phyloP scores from a whole-genome alignment of 2,329 filamentous ascomycete species.

The Lachnellula arida region DNA sequence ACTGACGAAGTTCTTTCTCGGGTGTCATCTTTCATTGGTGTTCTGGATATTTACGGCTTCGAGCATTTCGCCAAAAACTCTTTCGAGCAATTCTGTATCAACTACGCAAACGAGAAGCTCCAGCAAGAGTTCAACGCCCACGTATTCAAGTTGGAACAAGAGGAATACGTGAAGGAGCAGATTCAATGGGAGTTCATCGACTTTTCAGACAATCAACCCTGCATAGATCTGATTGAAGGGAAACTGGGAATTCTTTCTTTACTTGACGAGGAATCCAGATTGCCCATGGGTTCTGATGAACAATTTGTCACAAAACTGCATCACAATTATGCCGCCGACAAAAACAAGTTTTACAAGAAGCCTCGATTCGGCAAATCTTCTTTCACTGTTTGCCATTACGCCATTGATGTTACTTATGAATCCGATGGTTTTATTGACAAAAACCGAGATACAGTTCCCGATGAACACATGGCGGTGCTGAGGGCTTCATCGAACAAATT shows the following conservation, averaged over 20 bases:
- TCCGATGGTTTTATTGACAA: slow-evolving; percentile 99
- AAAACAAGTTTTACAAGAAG: slow-evolving; percentile 98
- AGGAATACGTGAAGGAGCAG: slow-evolving; percentile 92
- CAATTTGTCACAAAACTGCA: slow-evolving; percentile 96
- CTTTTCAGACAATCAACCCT: slow-evolving; percentile 98
- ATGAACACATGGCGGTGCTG: slow-evolving; percentile 95
- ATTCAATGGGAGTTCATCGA: slow-evolving; percentile 99
- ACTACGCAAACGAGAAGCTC: slow-evolving; percentile 98
- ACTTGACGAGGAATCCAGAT: slow-evolving; percentile 89
- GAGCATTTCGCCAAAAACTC: slow-evolving; percentile 99
- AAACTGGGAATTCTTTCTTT: slow-evolving; percentile 91
- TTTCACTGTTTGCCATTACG: slow-evolving; percentile 98
- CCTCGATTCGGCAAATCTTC: slow-evolving; percentile 94
- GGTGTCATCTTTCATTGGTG: slow-evolving; percentile 89
- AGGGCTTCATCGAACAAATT: slow-evolving; percentile 80
- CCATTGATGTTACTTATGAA: slow-evolving; percentile 96
- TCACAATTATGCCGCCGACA: slow-evolving; percentile 83
- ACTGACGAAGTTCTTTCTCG: slow-evolving; percentile 80
- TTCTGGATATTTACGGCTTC: slow-evolving; percentile 98
- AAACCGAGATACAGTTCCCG: slow-evolving; percentile 96
- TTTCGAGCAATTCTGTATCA: slow-evolving; percentile 99
- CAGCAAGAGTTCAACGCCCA: slow-evolving; percentile 99
- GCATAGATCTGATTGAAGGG: slow-evolving; percentile 96
- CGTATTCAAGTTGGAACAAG: slow-evolving; percentile 98
- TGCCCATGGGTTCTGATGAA: slow-evolving; percentile 96